These are phyloP conservation scores for Auriscalpium microsporum DNA, from an alignment of 768 basidiomycete species.

Conservation along the genomic window DNA sequence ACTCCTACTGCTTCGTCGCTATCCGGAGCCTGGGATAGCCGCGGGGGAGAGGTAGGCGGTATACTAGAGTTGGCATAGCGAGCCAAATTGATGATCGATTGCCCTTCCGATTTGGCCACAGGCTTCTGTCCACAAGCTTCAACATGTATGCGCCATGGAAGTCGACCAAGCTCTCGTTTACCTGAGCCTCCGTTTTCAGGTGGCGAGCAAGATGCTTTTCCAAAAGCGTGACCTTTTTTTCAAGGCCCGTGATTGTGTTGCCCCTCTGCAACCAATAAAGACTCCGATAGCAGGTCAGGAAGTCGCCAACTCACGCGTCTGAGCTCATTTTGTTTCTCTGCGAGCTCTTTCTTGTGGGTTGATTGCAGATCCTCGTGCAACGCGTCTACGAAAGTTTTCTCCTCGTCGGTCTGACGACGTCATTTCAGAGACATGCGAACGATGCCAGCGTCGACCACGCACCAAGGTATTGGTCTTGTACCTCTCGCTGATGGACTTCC, in stretches of 20 bases:
- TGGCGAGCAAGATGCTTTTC: conserved; percentile 24
- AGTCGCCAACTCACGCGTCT: conserved; percentile 19
- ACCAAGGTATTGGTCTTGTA: conserved; percentile 25
- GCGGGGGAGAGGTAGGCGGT: conserved; percentile 17
- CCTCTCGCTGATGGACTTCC: conserved; percentile 21
- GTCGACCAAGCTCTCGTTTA: background rate
- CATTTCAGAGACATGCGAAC: no score
- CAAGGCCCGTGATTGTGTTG: conserved; percentile 23
- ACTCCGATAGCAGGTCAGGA: background rate
- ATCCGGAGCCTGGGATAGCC: conserved; percentile 13
- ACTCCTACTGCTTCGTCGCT: conserved; percentile 16
- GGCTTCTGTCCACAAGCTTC: conserved; percentile 14
- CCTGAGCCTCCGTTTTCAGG: conserved; percentile 17
- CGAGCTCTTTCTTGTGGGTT: conserved; percentile 26
- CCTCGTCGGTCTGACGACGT: conserved; percentile 14
- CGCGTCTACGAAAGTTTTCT: conserved; percentile 23
- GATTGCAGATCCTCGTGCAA: conserved; percentile 23
- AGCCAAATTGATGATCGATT: conserved; percentile 24
- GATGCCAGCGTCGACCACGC: background rate
- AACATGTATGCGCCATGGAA: background rate
- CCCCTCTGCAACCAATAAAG: conserved; percentile 18
- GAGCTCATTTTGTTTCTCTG: conserved; percentile 27
- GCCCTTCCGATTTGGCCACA: conserved; percentile 8
- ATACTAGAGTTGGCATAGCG: conserved; percentile 19
- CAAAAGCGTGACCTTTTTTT: conserved; percentile 20